Percentiles rank a stretch among this genome's conserved stretches.
Conservation (phyloP, 2,329 filamentous ascomycete species). For the Pestalotiopsis sp. region DNA sequence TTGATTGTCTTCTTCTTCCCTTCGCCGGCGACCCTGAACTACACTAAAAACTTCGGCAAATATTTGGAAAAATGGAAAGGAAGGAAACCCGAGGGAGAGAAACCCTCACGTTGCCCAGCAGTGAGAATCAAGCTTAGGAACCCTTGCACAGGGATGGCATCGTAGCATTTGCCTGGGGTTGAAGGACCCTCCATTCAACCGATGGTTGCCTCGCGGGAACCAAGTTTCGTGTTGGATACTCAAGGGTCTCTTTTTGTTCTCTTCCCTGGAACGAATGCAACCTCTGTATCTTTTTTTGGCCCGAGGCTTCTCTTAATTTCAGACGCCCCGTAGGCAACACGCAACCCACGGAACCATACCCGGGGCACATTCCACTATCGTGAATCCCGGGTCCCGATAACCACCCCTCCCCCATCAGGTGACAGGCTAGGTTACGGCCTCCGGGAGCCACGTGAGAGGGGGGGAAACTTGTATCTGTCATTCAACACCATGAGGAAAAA, state of each 20-base stretch:
- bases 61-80: neutral
- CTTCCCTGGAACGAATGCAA: neutral
- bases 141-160: neutral
- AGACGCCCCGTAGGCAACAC: neutral
- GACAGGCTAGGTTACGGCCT: neutral
- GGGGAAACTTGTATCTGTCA: neutral
- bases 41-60: neutral
- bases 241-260: neutral
- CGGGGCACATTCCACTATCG: neutral
- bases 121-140: neutral
- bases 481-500: neutral
- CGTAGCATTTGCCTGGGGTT: neutral
- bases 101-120: neutral
- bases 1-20: too few species aligned
- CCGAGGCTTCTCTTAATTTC: neutral
- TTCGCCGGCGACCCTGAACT: neutral
- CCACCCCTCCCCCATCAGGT: neutral
- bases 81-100: neutral
- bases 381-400: neutral
- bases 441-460: neutral
- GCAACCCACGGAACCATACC: neutral
- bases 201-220: neutral
- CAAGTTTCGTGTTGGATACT: neutral
- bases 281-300: neutral
- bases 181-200: neutral